These are phyloP conservation scores for Xylaria bambusicola DNA, from an alignment of 495 filamentous ascomycete genomes.

Conservation along the genomic window DNA sequence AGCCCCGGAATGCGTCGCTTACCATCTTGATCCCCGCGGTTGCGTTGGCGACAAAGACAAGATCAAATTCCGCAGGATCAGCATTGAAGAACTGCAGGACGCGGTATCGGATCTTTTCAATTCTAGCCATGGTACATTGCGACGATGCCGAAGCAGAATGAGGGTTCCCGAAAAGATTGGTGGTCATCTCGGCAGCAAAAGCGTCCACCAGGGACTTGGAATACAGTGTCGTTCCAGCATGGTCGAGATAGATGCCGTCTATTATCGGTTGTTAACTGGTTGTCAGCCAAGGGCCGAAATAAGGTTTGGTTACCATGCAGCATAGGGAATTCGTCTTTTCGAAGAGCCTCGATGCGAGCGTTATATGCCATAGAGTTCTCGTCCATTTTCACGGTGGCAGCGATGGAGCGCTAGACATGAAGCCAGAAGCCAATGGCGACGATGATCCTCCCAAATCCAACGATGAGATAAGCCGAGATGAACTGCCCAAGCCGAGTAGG, in stretches of 20 bases:
- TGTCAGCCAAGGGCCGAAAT: constrained; percentile 13
- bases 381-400: constrained; percentile 28
- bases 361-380: constrained; percentile 56
- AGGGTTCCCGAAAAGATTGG: constrained; percentile 85
- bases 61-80: constrained; percentile 77
- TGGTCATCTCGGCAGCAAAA: constrained; percentile 73
- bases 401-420: constrained; percentile 17
- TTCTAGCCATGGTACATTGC: constrained; percentile 68
- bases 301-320: constrained; percentile 63
- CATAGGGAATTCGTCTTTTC: constrained; percentile 78
- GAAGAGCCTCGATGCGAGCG: constrained; percentile 64
- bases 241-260: constrained; percentile 86
- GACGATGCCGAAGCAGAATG: constrained; percentile 86
- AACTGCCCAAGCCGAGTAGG: neutral
- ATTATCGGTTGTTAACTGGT: constrained; percentile 9
- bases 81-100: constrained; percentile 82
- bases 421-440: neutral
- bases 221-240: constrained; percentile 86
- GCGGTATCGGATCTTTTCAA: constrained; percentile 74
- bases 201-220: constrained; percentile 77
- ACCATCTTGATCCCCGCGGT: constrained; percentile 91
- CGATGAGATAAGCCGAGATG: neutral
- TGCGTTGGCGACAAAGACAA: constrained; percentile 91
- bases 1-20: constrained; percentile 68
- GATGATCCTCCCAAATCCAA: constrained; percentile 16